phyloP scores from a whole-genome alignment of 164 flowering plant genomes.

The Malania oleifera region DNA sequence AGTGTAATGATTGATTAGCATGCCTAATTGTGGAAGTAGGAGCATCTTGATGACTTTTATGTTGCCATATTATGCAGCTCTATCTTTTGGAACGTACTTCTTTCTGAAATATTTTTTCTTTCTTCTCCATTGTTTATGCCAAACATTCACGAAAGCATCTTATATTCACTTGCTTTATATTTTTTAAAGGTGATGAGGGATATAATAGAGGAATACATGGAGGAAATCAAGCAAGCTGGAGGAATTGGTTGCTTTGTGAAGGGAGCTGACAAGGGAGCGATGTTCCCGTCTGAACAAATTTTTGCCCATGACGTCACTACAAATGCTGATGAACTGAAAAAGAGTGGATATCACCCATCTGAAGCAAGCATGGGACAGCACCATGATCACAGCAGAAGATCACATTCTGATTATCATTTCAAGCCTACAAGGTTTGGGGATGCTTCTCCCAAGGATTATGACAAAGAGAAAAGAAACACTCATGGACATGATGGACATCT shows the following conservation, averaged over 20 bases:
- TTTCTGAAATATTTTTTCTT: too few species aligned
- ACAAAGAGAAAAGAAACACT: conserved; percentile 10
- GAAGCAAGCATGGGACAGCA: conserved; percentile 15
- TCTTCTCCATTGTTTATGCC: too few species aligned
- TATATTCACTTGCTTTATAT: conserved; percentile 1
- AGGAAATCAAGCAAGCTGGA: conserved; percentile 70
- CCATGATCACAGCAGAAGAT: conserved; percentile 17
- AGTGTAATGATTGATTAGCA: too few species aligned
- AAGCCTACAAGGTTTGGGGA: conserved; percentile 10
- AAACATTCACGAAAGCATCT: neutral
- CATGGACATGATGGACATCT: conserved; percentile 16
- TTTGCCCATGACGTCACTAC: conserved; percentile 9
- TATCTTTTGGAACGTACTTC: too few species aligned
- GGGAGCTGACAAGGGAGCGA: conserved; percentile 29
- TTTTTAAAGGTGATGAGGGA: conserved; percentile 63
- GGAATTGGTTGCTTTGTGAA: conserved; percentile 60
- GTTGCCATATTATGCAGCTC: too few species aligned
- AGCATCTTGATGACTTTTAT: too few species aligned
- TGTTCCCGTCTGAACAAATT: conserved; percentile 15
- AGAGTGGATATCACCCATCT: conserved; percentile 11
- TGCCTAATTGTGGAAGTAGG: too few species aligned
- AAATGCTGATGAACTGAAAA: conserved; percentile 16
- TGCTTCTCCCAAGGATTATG: conserved; percentile 10
- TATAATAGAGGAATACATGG: conserved; percentile 87
- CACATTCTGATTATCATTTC: conserved; percentile 9